A percentile compares a stretch with the other conserved stretches of the same genome.
phyloP scores from a whole-genome alignment of 2,329 filamentous ascomycete species.

The Fusarium ambrosium region DNA sequence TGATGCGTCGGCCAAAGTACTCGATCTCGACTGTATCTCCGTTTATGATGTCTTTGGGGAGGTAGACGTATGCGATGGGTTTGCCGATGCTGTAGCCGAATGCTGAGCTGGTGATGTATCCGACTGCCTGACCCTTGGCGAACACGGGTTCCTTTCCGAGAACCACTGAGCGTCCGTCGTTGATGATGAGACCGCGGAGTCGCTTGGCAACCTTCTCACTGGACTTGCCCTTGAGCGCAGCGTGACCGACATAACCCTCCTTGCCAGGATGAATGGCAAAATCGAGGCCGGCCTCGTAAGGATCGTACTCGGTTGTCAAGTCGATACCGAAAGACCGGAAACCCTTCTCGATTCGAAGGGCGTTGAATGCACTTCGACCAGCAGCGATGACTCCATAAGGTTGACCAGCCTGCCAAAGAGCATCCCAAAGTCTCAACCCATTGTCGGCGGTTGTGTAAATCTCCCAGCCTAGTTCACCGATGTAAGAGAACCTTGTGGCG shows the following conservation, averaged over 20 bases:
- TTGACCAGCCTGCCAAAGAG: conserved; percentile 67
- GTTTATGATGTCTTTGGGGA: conserved; percentile 61
- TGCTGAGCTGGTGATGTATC: conserved; percentile 72
- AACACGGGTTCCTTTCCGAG: conserved; percentile 75
- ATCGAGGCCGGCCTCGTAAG: conserved; percentile 69
- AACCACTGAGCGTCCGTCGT: conserved; percentile 69
- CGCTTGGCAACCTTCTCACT: conserved; percentile 51
- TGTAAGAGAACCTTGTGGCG: conserved; percentile 68
- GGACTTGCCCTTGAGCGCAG: conserved; percentile 59
- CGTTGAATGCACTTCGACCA: conserved; percentile 69
- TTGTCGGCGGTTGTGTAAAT: conserved; percentile 71
- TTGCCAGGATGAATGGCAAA: conserved; percentile 64
- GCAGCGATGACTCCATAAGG: conserved; percentile 69
- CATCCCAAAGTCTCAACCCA: conserved; percentile 71
- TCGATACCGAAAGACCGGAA: conserved; percentile 70
- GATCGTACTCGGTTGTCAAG: conserved; percentile 72
- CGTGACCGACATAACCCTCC: conserved; percentile 64
- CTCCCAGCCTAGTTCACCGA: conserved; percentile 74
- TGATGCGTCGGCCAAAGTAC: conserved; percentile 69
- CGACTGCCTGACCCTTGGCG: conserved; percentile 58
- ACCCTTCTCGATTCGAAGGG: conserved; percentile 71
- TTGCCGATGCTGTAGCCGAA: conserved; percentile 72
- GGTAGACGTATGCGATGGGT: conserved; percentile 71
- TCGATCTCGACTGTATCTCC: conserved; percentile 69
- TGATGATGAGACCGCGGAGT: conserved; percentile 65